Evolutionary conservation across 2,329 filamentous ascomycete genomes (phyloP).

Genomic region (Plectosphaerella cucumerina): DNA sequence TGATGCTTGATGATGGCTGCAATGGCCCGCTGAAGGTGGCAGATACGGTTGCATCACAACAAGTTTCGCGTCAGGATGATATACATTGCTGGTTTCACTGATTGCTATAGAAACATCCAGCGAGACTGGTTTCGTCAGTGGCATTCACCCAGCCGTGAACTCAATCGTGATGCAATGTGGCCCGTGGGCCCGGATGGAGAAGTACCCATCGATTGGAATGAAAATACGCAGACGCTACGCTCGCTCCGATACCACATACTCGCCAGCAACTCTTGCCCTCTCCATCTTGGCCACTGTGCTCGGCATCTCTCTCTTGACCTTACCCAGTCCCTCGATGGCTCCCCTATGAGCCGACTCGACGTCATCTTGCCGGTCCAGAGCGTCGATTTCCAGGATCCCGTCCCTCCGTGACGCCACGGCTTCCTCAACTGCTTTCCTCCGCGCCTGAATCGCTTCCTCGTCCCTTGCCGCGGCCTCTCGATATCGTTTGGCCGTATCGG

Average conservation of each 20-base stretch:
- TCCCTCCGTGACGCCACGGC: slow-evolving; percentile 16
- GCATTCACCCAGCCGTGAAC: too few relatives aligned
- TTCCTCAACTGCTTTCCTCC: slow-evolving; percentile 11
- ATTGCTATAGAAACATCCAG: too few relatives aligned
- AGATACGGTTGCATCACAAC: too few relatives aligned
- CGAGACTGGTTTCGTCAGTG: too few relatives aligned
- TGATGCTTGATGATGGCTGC: too few relatives aligned
- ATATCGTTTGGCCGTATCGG: slow-evolving; percentile 26
- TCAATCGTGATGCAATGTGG: too few relatives aligned
- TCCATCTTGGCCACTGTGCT: slow-evolving; percentile 61
- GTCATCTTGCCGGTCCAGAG: slow-evolving; percentile 38
- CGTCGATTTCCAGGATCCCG: slow-evolving; percentile 22
- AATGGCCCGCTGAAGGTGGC: too few relatives aligned
- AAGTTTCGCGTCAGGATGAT: too few relatives aligned
- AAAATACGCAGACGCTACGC: background rate
- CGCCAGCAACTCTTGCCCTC: slow-evolving; percentile 54
- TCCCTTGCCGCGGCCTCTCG: slow-evolving; percentile 37
- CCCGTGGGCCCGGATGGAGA: too few relatives aligned
- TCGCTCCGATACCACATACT: slow-evolving; percentile 48
- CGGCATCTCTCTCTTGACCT: slow-evolving; percentile 57
- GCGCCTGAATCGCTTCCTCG: slow-evolving; percentile 30
- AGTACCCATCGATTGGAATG: too few relatives aligned
- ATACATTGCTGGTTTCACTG: too few relatives aligned
- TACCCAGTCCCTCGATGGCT: slow-evolving; percentile 46
- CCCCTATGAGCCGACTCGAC: slow-evolving; percentile 42